These are phyloP conservation scores for Physcomitrellopsis africana DNA, from an alignment of 225 moss, liverwort and hornwort genomes.

Conservation along the genomic window DNA sequence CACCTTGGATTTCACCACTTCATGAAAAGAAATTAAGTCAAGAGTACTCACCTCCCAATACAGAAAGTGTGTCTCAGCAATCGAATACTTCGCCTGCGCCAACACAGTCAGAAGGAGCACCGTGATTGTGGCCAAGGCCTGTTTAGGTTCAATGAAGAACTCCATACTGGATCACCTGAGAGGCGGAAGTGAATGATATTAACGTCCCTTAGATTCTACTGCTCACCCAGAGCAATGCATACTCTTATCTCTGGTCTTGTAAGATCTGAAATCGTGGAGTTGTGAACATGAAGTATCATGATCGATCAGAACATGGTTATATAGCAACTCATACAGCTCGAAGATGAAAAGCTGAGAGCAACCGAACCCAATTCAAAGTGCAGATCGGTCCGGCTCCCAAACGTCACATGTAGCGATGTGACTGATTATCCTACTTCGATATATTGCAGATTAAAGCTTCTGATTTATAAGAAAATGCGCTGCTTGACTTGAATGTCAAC, in stretches of 20 bases:
- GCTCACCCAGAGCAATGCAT: background rate
- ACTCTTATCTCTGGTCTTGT: background rate
- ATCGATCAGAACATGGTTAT: no score
- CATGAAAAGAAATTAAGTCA: no score
- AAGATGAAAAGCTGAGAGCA: no score
- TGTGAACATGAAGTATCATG: background rate
- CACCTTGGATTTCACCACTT: no score
- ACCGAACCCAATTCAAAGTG: no score
- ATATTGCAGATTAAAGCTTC: no score
- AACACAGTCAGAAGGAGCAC: background rate
- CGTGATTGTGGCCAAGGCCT: background rate
- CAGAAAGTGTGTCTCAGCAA: background rate
- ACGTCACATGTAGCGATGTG: no score
- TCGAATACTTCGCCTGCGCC: background rate
- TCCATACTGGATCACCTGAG: slow-evolving; percentile 1
- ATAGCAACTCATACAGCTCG: no score
- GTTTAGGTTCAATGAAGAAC: background rate
- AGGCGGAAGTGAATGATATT: background rate
- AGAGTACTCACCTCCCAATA: slow-evolving; percentile 16
- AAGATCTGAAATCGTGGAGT: background rate
- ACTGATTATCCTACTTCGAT: no score
- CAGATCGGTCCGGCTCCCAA: no score
- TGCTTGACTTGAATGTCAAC: no score
- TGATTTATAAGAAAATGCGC: no score
- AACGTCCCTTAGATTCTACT: background rate